Conservation (phyloP, 768 basidiomycete genomes). For the Phylloporus arenicola region DNA sequence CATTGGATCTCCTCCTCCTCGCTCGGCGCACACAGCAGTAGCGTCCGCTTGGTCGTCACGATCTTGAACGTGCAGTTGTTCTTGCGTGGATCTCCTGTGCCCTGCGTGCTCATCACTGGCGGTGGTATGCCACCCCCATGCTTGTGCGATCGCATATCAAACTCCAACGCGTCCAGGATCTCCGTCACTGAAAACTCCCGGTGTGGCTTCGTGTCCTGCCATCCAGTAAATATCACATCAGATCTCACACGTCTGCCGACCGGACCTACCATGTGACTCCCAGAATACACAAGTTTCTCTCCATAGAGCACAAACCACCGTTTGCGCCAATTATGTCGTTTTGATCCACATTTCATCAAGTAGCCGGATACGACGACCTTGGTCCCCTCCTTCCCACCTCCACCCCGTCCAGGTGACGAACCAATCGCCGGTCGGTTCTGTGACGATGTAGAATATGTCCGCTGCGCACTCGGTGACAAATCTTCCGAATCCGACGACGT, state of each 20-base stretch:
- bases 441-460: conserved; percentile 40
- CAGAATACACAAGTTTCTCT: conserved; percentile 81
- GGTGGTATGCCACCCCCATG: conserved; percentile 35
- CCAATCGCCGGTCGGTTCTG: conserved; percentile 38
- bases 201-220: conserved; percentile 84
- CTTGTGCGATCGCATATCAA: conserved; percentile 56
- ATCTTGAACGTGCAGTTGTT: conserved; percentile 82
- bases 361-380: conserved; percentile 87
- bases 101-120: conserved; percentile 27
- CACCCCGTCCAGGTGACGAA: conserved; percentile 41
- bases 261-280: conserved; percentile 87
- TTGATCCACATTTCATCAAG: conserved; percentile 93
- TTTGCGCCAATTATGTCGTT: conserved; percentile 93
- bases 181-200: conserved; percentile 78
- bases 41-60: conserved; percentile 87
- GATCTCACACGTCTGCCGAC: conserved; percentile 1
- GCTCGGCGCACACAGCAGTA: conserved; percentile 86
- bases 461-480: conserved; percentile 44
- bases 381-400: conserved; percentile 43
- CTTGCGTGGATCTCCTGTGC: conserved; percentile 38
- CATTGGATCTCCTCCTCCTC: conserved; percentile 99
- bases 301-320: conserved; percentile 94
- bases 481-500: conserved; percentile 83
- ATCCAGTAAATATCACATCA: conserved; percentile 1
- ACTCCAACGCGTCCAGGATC: conserved; percentile 91